Base-by-base conservation (phyloP, 768 basidiomycete species). In the Termitomyces bulborhizus region DNA sequence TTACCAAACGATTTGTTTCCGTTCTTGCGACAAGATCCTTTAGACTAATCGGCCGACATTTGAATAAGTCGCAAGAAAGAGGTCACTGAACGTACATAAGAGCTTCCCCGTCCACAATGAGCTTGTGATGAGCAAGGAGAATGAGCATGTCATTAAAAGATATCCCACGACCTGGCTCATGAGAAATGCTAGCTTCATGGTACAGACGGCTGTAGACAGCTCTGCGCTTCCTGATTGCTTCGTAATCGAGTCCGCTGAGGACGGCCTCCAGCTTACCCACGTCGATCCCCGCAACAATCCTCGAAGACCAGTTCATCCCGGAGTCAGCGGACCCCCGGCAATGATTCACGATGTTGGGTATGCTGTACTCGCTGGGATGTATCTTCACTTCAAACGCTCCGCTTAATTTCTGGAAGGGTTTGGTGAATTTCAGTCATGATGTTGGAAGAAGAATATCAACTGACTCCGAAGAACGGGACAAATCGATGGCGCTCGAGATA, bases 111-210 rank as follows among this genome's bases (percentile, higher is more conserved):
- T 97, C 93, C 48, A 91, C 81, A 59, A 98, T 93, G 50, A 98
- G 72, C 68, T 91, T 94, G 72, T 98, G 86, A 66, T 97, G 96
- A 1, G 91, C 88, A 40, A 98, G 73, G 44, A 98, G 72, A 34
- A 89, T 66, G 3, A 98, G 78, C 90, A 96, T 96, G 44, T 84
- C 81, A 1, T 85, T 90, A 74, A 98, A 98, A 24, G 91, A 89
- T 57, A 98, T 92, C 8, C 94, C 94, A 50, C 82, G 78, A 1
- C 84, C 83, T 32, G 77, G 79, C 57, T 87, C 80, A 58, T 85
- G 83, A 3, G 84, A 79, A 32, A 94, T 80, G 60, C 68, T 76
- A 2, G 95, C 94, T 73, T 98, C 96, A 64, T 96, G 88, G 62
- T 88, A 93, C 1, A 98, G 71, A 21, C 88, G 79, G 61, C 81